Percentiles rank a stretch among this genome's conserved stretches.
Conservation (phyloP, 2,329 filamentous ascomycete genomes). For the Colletotrichum sp. region DNA sequence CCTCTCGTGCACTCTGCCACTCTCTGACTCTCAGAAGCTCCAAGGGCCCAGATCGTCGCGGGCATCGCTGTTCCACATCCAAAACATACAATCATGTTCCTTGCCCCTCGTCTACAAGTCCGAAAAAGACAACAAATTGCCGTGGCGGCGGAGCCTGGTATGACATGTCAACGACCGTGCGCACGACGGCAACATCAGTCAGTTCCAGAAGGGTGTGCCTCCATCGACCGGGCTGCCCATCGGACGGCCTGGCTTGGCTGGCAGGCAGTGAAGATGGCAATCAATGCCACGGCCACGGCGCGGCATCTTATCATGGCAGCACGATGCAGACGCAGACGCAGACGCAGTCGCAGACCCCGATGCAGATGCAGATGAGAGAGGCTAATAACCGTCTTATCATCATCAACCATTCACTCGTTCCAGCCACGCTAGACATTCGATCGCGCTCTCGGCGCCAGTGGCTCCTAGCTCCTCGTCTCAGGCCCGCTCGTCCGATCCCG, state of each 20-base stretch:
- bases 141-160: background rate
- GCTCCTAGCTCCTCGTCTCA: background rate
- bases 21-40: background rate
- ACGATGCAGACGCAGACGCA: background rate
- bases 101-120: background rate
- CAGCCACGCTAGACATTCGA: background rate
- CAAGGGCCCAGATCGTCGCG: constrained; percentile 7
- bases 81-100: background rate
- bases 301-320: constrained; percentile 7
- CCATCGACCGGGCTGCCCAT: background rate
- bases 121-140: background rate
- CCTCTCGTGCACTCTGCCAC: background rate
- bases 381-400: background rate
- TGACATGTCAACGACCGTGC: constrained; percentile 6
- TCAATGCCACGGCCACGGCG: background rate
- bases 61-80: background rate
- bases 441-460: constrained; percentile 10
- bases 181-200: background rate
- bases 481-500: background rate
- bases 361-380: background rate
- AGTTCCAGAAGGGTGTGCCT: background rate
- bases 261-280: background rate
- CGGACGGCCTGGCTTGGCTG: background rate
- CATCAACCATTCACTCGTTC: background rate
- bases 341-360: background rate